Conservation (phyloP, 306 rosid species). For the Macrotyloma uniflorum region DNA sequence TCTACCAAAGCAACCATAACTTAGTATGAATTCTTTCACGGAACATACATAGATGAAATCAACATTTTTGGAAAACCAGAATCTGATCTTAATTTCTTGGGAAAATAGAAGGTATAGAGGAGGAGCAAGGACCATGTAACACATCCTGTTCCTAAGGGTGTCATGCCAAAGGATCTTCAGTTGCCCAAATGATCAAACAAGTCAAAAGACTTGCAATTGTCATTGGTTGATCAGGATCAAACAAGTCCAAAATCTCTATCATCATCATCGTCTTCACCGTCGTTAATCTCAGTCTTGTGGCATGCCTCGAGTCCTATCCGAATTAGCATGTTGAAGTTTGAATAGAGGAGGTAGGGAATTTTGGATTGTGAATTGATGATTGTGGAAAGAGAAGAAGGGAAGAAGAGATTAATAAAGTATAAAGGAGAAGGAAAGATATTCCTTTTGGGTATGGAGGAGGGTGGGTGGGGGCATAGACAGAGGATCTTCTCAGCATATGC, state of each 20-base stretch:
- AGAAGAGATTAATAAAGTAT: constrained; percentile 31
- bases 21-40: neutral
- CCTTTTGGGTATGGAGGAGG: constrained; percentile 15
- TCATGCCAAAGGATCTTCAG: constrained; percentile 76
- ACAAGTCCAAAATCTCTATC: neutral
- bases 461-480: constrained; percentile 42
- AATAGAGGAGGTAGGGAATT: neutral
- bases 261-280: constrained; percentile 39
- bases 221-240: constrained; percentile 31
- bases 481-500: constrained; percentile 84
- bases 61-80: neutral
- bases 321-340: constrained; percentile 4
- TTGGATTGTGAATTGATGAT: constrained; percentile 26
- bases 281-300: constrained; percentile 22
- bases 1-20: constrained; percentile 25
- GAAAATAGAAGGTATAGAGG: constrained; percentile 18
- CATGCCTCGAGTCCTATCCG: constrained; percentile 33
- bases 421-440: constrained; percentile 42
- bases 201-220: constrained; percentile 41
- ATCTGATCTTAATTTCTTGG: constrained; percentile 12
- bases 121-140: constrained; percentile 21
- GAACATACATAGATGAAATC: constrained; percentile 14
- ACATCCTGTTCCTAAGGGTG: constrained; percentile 25
- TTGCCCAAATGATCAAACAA: constrained; percentile 72
- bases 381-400: constrained; percentile 40